Evolutionary conservation across 257 asterid genomes (phyloP).

Genomic region (Paulownia fortunei): DNA sequence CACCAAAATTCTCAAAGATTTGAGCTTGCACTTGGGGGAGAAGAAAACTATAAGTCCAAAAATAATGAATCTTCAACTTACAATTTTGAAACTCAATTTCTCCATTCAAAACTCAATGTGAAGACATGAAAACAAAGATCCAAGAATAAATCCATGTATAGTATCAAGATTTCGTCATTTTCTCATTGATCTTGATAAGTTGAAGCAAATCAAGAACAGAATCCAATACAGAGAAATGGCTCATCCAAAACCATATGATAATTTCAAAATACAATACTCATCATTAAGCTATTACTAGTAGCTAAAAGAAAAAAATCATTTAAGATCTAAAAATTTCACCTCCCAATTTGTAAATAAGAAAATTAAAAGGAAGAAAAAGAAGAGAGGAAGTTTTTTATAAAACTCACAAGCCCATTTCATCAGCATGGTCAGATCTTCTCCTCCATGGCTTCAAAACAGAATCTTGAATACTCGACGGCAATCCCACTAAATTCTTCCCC

Average conservation of each 20-base stretch:
- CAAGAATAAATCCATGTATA: neutral
- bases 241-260: neutral
- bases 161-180: neutral
- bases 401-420: constrained; percentile 45
- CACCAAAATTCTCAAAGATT: neutral
- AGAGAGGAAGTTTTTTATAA: neutral
- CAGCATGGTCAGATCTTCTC: constrained; percentile 52
- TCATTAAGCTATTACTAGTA: neutral
- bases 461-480: constrained; percentile 45
- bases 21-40: neutral
- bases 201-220: constrained; percentile 28
- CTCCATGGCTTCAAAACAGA: constrained; percentile 44
- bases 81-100: neutral
- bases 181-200: constrained; percentile 8
- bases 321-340: constrained; percentile 40
- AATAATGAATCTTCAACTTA: neutral
- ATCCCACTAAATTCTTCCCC: constrained; percentile 33
- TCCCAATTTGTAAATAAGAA: neutral
- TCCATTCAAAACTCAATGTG: neutral
- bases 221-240: constrained; percentile 17
- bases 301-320: constrained; percentile 29
- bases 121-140: constrained; percentile 13
- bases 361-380: neutral
- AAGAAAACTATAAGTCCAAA: neutral
- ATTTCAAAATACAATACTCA: neutral